Evolutionary conservation across 495 filamentous ascomycete species (phyloP), one percentile per base, ranked within the genome.

Genomic region (Hyaloscypha finlandica): DNA sequence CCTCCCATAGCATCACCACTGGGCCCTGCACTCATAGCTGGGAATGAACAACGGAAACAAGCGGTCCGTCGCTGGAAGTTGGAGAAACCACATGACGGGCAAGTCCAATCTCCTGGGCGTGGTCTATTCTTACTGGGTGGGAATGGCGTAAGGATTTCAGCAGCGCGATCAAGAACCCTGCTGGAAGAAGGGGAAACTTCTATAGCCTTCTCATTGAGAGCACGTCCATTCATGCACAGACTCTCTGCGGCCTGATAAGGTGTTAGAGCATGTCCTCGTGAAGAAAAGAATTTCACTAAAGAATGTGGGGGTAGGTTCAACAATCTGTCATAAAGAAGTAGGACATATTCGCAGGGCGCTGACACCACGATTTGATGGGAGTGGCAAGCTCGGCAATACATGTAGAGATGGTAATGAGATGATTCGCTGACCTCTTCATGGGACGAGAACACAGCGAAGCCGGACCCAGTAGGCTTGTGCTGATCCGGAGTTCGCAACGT

Each of bases 41-140:
- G 94, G 87, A 93, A 99, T 6, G 93, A 97, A 83, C 95, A 99
- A 68, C 95, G 92, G 88, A 99, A 99, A 79, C 95, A 99, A 45
- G 94, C 95, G 3, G 95, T 98, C 65, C 95, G 91, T 67, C 95
- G 92, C 78, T 99, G 95, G 83, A 99, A 99, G 83, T 99, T 93
- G 66, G 88, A 90, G 77, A 93, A 93, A 48, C 90, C 90, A 73
- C 90, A 99, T 6, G 93, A 97, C 29, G 95, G 95, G 84, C 95
- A 99, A 64, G 93, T 97, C 95, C 95, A 99, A 78, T 99, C 95
- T 73, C 95, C 95, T 42, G 95, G 95, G 56, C 95, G 90, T 62
- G 95, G 95, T 25, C 95, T 88, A 77, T 99, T 99, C 86, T 99
- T 99, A 77, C 93, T 97, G 0, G 95, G 95, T 8, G 95, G 95